Evolutionary conservation across 352 stramenopile genomes (phyloP), one percentile per base, ranked within the genome.

Genomic region (Vaucheria bursata): DNA sequence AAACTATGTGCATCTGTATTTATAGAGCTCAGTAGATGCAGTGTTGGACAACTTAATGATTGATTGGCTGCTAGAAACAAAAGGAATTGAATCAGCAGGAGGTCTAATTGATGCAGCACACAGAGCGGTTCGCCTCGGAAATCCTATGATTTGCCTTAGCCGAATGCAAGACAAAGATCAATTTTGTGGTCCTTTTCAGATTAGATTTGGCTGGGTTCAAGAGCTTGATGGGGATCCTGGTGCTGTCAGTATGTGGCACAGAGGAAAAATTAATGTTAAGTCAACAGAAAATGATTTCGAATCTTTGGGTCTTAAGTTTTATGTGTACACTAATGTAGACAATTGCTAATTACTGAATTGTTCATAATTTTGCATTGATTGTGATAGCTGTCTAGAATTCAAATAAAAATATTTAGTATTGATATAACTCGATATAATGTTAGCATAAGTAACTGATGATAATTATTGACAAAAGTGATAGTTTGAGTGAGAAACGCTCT

Each of bases 281-380:
- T 71, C 68, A 36, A 73, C 45, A 31, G 78, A 25, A 45, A 83
- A 83, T 69, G 78, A 83, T 52, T 83, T 83, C 38, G 64, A 38
- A 7, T 53, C 67, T 2, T 67, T 83, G 7, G 78, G 78, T 2
- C 38, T 83, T 31, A 76, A 40, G 33, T 81, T 83, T 34, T 83
- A 80, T 68, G 78, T 83, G 0, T 83, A 83, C 78, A 83, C 78
- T 33, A 83, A 83, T 71, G 73, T 83, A 8, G 78, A 83, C 45
- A 83, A 83, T 34, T 83, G 78, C 40, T 83, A 53, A n/a, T n/a
- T n/a, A n/a, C n/a, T n/a, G n/a, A n/a, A n/a, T n/a, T n/a, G n/a
- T n/a, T n/a, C n/a, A n/a, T n/a, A n/a, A n/a, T n/a, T n/a, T n/a
- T n/a, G n/a, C n/a, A n/a, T n/a, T n/a, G n/a, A n/a, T n/a, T n/a